Conservation (phyloP, 768 basidiomycete genomes). For the Amylocystis lapponica region DNA sequence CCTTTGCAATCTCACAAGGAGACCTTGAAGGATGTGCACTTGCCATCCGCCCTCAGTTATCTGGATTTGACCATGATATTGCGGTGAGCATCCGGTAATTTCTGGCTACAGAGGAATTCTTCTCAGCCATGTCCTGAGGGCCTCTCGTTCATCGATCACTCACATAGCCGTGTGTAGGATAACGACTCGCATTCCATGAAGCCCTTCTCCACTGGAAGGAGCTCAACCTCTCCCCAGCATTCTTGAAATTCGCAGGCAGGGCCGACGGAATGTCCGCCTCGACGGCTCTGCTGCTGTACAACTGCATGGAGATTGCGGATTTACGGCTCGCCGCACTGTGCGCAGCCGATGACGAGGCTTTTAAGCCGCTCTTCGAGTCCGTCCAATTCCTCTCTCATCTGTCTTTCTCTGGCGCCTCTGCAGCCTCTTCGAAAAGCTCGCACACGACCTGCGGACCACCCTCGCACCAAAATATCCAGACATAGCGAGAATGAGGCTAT, state of each 20-base stretch:
- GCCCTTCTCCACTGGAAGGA: slow-evolving; percentile 73
- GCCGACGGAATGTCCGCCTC: slow-evolving; percentile 60
- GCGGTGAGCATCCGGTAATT: slow-evolving; percentile 29
- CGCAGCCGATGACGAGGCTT: slow-evolving; percentile 62
- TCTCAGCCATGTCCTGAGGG: background rate
- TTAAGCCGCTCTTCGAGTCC: slow-evolving; percentile 73
- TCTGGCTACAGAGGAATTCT: background rate
- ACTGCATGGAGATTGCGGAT: slow-evolving; percentile 64
- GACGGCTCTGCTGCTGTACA: slow-evolving; percentile 75
- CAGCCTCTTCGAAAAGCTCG: slow-evolving; percentile 73
- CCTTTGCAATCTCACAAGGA: slow-evolving; percentile 56
- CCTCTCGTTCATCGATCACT: too few relatives aligned
- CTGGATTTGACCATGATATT: slow-evolving; percentile 55
- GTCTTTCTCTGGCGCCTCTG: slow-evolving; percentile 8
- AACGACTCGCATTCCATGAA: slow-evolving; percentile 74
- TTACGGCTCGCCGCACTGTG: slow-evolving; percentile 61
- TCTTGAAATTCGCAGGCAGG: slow-evolving; percentile 61
- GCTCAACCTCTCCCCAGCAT: slow-evolving; percentile 72
- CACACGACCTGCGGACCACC: slow-evolving; percentile 77
- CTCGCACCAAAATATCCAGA: slow-evolving; percentile 58
- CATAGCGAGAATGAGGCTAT: too few relatives aligned
- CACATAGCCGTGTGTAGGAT: slow-evolving; percentile 39
- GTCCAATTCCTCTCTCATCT: slow-evolving; percentile 19
- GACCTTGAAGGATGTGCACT: slow-evolving; percentile 62
- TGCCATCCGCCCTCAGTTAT: slow-evolving; percentile 56